Evolutionary conservation across 169 alveolate genomes (phyloP).

Genomic region (Theileria equi): DNA sequence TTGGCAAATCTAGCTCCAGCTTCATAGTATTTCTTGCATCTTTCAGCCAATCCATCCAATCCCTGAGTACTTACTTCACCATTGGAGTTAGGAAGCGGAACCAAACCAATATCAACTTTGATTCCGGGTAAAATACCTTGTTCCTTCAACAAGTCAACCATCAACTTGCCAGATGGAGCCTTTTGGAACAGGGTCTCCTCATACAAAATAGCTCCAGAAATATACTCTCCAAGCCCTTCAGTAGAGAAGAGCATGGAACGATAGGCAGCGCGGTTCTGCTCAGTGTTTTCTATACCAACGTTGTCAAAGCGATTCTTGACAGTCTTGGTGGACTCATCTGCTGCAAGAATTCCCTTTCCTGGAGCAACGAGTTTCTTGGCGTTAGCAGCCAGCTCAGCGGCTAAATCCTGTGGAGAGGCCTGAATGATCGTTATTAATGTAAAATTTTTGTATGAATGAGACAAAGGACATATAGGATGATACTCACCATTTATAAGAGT

Average conservation of each 20-base stretch:
- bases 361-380: constrained; percentile 74
- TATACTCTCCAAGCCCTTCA: constrained; percentile 88
- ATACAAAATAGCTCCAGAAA: constrained; percentile 96
- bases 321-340: constrained; percentile 98
- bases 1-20: constrained; percentile 99
- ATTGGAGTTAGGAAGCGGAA: constrained; percentile 86
- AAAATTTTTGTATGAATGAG: too few relatives aligned
- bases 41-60: constrained; percentile 93
- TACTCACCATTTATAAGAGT: too few relatives aligned
- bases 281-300: constrained; percentile 92
- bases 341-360: constrained; percentile 98
- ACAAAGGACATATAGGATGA: too few relatives aligned
- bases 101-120: constrained; percentile 95
- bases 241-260: constrained; percentile 93
- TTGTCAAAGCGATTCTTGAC: constrained; percentile 93
- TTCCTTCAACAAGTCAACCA: constrained; percentile 83
- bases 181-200: constrained; percentile 97
- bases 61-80: constrained; percentile 89
- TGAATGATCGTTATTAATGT: too few relatives aligned
- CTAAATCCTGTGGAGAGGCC: constrained; percentile 43
- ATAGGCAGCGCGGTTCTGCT: constrained; percentile 93
- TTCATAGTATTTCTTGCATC: constrained; percentile 93
- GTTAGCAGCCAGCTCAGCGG: constrained; percentile 51
- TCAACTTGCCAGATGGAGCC: constrained; percentile 83
- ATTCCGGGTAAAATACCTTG: constrained; percentile 97